Conservation (phyloP, 2,329 filamentous ascomycete genomes). For the Penicillium sp. region DNA sequence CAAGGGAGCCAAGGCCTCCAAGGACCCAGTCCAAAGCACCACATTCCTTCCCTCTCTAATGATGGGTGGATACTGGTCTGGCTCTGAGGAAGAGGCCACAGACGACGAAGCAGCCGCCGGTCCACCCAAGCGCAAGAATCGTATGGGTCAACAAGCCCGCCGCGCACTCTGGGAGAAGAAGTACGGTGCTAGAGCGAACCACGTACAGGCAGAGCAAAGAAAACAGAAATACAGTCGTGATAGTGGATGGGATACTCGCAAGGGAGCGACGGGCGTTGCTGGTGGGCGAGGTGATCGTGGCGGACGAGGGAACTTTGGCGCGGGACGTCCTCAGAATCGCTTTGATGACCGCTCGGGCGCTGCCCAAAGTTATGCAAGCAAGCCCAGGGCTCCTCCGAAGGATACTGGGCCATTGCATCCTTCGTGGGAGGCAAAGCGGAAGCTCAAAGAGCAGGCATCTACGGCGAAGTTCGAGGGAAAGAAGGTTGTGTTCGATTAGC, state of each 20-base stretch:
- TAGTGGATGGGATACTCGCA: constrained; percentile 61
- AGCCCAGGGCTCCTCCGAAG: constrained; percentile 29
- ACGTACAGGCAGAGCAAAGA: constrained; percentile 52
- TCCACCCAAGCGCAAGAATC: constrained; percentile 57
- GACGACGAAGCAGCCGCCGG: constrained; percentile 45
- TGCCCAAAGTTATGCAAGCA: constrained; percentile 22
- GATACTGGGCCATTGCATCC: constrained; percentile 63
- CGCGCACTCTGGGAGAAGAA: constrained; percentile 66
- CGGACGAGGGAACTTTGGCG: constrained; percentile 23
- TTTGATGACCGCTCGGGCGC: constrained; percentile 19
- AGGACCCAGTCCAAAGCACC: constrained; percentile 43
- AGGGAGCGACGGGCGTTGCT: constrained; percentile 54
- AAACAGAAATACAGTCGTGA: constrained; percentile 47
- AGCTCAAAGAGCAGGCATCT: constrained; percentile 57
- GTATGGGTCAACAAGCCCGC: constrained; percentile 65
- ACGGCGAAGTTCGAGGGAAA: constrained; percentile 60
- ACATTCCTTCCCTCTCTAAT: constrained; percentile 65
- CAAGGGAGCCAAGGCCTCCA: constrained; percentile 25
- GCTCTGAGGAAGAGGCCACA: constrained; percentile 60
- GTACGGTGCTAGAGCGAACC: constrained; percentile 61
- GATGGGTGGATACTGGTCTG: constrained; percentile 66
- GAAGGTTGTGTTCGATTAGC: constrained; percentile 65
- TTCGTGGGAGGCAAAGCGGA: constrained; percentile 66
- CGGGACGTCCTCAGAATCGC: constrained; percentile 17
- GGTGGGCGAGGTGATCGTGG: constrained; percentile 32